Percentiles rank a stretch among this genome's conserved stretches.
Evolutionary conservation across 2,329 filamentous ascomycete species (phyloP).

Genomic region (Fusarium papillatum): DNA sequence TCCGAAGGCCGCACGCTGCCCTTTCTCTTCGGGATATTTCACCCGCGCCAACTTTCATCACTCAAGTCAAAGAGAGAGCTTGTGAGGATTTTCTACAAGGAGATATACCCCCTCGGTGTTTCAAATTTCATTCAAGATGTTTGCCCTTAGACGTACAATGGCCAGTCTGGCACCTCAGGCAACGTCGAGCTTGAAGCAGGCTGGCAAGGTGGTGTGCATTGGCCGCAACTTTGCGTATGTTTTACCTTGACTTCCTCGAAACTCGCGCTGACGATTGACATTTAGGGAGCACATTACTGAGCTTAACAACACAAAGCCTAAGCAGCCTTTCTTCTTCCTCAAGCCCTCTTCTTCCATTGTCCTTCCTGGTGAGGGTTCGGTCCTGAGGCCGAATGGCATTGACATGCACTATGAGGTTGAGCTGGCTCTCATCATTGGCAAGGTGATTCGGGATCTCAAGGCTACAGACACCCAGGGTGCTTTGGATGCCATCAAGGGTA

Average conservation of each 20-base stretch:
- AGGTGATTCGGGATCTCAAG: constrained; percentile 81
- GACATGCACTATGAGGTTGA: constrained; percentile 96
- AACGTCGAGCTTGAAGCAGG: constrained; percentile 61
- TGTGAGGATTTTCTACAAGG: neutral
- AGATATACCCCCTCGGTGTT: neutral
- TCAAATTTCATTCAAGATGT: constrained; percentile 46
- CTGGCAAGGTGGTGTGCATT: constrained; percentile 90
- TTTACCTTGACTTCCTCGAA: constrained; percentile 5
- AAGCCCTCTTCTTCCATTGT: constrained; percentile 93
- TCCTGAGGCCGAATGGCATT: constrained; percentile 86
- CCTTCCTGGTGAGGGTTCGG: constrained; percentile 81
- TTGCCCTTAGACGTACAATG: constrained; percentile 53
- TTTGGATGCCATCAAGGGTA: constrained; percentile 85
- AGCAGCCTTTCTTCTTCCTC: constrained; percentile 99
- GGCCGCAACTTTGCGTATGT: constrained; percentile 94
- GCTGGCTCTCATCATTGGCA: constrained; percentile 90
- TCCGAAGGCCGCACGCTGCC: constrained; percentile 34
- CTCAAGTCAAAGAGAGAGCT: neutral
- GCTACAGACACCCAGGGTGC: constrained; percentile 82
- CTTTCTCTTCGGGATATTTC: constrained; percentile 3
- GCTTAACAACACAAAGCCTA: constrained; percentile 87
- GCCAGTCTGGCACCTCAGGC: constrained; percentile 57
- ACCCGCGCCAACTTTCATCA: constrained; percentile 1
- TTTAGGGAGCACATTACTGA: constrained; percentile 91
- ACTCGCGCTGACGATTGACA: constrained; percentile 18